Base-by-base conservation (phyloP, 1,139 yeast genomes). In the Pichia sp. region DNA sequence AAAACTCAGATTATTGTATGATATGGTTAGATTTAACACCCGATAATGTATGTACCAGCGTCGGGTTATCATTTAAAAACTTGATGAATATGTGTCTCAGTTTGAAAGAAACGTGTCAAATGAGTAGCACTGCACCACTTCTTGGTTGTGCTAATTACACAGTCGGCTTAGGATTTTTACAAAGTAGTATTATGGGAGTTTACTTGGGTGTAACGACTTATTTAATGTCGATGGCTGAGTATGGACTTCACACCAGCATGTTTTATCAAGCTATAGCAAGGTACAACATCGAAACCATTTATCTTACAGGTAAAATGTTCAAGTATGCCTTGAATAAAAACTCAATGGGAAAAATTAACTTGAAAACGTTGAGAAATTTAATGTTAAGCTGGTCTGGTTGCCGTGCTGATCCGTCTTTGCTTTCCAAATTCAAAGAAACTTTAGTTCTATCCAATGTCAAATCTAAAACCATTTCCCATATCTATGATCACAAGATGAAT, bases 141-240 rank as follows among this genome's bases (percentile, higher is more conserved):
- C 78, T 93, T 47, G 96, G 97, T 0, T 85, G 97, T 69, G 95
- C 89, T 8, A 81, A 96, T 51, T 95, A 92, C 62, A 81, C 90
- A 0, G 72, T 81, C 2, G 98, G 98, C 0, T 72, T 92, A 48
- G 99, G 99, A 0, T 92, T 95, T 67, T 73, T 93, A 36, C 95
- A 90, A 66, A 80, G 96, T 13, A 84, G 85, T 54, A 71, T 92
- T 42, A 71, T 93, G 63, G 99, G 99, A 8, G 84, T 87, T 0
- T 93, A 85, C 65, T 74, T 90, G 54, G 99, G 99, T 0, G 82
- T 95, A 0, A 80, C 96, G 0, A 93, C 99, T 0, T 84, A 85
- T 59, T 73, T 92, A 52, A 82, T 90, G 56, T 81, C 95, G 1
- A 92, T 96, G 0, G 80, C 85, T 5, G 90, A 87, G 60, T 89